A percentile compares a stretch with the other conserved stretches of the same genome.
phyloP scores from a whole-genome alignment of 192 early-diverging fungal species.

The Entomortierella parvispora region DNA sequence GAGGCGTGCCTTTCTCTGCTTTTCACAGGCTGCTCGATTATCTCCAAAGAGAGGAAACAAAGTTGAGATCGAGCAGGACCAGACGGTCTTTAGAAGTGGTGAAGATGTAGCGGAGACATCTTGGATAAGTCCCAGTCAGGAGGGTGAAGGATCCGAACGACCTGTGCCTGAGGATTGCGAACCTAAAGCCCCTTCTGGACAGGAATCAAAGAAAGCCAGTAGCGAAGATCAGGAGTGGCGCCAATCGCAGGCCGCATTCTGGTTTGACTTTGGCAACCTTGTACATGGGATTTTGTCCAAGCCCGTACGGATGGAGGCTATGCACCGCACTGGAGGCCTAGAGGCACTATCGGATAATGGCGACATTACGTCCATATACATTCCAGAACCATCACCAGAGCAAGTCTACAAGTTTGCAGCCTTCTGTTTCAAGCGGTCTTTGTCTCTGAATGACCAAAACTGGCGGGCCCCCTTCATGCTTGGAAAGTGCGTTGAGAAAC shows the following conservation, averaged over 20 bases:
- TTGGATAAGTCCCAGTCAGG: too few relatives aligned
- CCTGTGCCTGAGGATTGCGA: conserved; percentile 5
- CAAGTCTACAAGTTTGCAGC: conserved; percentile 56
- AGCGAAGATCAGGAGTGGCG: conserved; percentile 30
- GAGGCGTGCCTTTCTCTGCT: conserved; percentile 73
- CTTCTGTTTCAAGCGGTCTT: conserved; percentile 50
- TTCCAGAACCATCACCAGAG: conserved; percentile 38
- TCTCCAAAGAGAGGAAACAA: conserved; percentile 17
- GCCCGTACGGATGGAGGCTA: conserved; percentile 65
- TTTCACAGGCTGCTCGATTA: conserved; percentile 57
- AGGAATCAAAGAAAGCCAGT: neutral
- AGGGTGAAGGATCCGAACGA: too few relatives aligned
- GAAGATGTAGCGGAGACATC: conserved; percentile 8
- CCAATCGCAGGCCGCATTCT: conserved; percentile 49
- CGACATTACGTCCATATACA: neutral
- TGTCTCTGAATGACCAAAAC: conserved; percentile 36
- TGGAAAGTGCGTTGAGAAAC: conserved; percentile 64
- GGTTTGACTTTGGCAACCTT: conserved; percentile 62
- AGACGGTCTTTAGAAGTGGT: neutral
- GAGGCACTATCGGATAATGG: conserved; percentile 32
- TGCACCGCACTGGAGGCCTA: conserved; percentile 23
- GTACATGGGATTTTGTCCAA: conserved; percentile 58
- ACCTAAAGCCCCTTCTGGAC: neutral
- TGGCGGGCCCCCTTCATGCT: conserved; percentile 55
- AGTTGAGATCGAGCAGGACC: neutral